Evolutionary conservation across 768 basidiomycete genomes (phyloP).

Genomic region (Lyophyllum decastes): DNA sequence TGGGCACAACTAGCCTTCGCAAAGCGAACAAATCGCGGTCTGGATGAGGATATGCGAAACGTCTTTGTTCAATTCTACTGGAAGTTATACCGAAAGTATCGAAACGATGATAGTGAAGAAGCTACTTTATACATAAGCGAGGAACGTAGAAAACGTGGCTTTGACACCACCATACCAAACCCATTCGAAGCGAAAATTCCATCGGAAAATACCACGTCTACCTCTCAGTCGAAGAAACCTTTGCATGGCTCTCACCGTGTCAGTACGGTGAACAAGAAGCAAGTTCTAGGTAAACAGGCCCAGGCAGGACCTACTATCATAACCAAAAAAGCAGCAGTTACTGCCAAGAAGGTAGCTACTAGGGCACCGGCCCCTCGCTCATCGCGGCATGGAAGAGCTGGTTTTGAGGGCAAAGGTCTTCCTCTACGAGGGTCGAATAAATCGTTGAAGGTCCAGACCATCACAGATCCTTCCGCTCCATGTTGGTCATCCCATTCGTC

Average conservation of each 20-base stretch:
- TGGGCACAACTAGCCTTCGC: constrained; percentile 19
- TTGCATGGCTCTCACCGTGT: neutral
- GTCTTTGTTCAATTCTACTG: constrained; percentile 25
- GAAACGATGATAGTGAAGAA: no score
- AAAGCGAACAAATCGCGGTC: neutral
- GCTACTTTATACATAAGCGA: no score
- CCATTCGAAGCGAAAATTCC: neutral
- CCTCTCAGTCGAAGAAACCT: neutral
- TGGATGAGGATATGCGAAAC: constrained; percentile 10
- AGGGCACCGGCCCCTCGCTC: neutral
- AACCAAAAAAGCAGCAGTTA: neutral
- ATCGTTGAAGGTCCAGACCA: neutral
- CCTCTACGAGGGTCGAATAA: neutral
- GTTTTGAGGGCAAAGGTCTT: neutral
- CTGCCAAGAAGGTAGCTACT: neutral
- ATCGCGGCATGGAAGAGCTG: neutral
- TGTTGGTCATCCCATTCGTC: no score
- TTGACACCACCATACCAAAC: neutral
- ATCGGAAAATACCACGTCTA: neutral
- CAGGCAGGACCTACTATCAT: neutral
- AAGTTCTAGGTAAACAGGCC: neutral
- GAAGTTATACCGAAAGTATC: constrained; percentile 16
- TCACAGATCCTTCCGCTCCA: no score
- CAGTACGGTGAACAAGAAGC: neutral
- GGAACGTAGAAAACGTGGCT: constrained; percentile 15